Conservation (phyloP, 2,329 filamentous ascomycete genomes). For the Verticillium longisporum region DNA sequence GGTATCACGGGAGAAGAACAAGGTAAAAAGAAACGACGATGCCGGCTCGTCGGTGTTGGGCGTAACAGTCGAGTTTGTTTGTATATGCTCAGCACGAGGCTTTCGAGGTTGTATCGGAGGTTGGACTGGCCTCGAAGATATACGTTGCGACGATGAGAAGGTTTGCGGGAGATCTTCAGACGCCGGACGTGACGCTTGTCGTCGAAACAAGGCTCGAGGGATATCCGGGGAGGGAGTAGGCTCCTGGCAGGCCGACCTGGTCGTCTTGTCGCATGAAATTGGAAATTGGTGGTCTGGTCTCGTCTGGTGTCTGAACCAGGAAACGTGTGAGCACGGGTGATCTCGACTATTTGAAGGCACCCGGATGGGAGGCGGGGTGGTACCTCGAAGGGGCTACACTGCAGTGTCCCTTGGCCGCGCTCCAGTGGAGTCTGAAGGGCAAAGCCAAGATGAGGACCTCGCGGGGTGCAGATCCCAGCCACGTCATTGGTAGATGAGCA, state of each 20-base stretch:
- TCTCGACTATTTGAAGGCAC: neutral
- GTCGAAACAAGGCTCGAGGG: constrained; percentile 1
- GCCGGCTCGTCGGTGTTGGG: neutral
- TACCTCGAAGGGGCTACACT: neutral
- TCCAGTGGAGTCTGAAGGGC: neutral
- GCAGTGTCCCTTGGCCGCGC: neutral
- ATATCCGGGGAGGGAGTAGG: neutral
- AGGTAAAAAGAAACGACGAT: neutral
- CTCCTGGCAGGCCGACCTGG: neutral
- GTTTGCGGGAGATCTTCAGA: constrained; percentile 14
- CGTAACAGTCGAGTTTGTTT: neutral
- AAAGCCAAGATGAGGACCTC: neutral
- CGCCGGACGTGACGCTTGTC: constrained; percentile 1
- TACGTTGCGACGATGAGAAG: constrained; percentile 7
- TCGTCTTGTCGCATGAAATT: neutral
- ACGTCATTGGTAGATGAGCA: neutral
- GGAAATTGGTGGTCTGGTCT: neutral
- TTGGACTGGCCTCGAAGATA: constrained; percentile 5
- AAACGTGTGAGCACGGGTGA: constrained; percentile 1
- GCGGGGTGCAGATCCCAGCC: neutral
- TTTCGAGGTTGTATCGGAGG: neutral
- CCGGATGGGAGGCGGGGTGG: neutral
- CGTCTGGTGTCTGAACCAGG: neutral
- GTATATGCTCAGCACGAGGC: neutral
- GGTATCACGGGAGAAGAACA: neutral